Percentiles rank a stretch among this genome's conserved stretches.
Evolutionary conservation across 768 basidiomycete genomes (phyloP).

Genomic region (Boletus pseudo-olivaceus): DNA sequence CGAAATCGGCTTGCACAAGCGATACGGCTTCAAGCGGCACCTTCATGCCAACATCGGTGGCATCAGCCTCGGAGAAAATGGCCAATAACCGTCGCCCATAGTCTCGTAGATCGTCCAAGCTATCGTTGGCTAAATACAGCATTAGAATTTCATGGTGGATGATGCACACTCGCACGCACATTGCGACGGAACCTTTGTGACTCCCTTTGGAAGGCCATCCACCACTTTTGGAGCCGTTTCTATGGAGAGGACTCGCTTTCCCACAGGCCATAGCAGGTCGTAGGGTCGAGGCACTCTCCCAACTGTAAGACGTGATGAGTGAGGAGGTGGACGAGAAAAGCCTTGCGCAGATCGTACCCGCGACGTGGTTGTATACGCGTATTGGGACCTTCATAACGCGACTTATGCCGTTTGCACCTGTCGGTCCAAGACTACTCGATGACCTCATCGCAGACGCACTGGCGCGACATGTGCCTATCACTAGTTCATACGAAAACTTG

Average conservation of each 20-base stretch:
- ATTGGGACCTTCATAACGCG: slow-evolving; percentile 90
- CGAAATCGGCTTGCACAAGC: slow-evolving; percentile 22
- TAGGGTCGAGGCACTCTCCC: slow-evolving; percentile 61
- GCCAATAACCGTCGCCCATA: slow-evolving; percentile 53
- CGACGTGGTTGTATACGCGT: slow-evolving; percentile 83
- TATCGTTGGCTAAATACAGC: slow-evolving; percentile 10
- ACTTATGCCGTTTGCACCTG: slow-evolving; percentile 53
- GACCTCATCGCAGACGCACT: slow-evolving; percentile 30
- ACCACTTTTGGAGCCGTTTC: slow-evolving; percentile 28
- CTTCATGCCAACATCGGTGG: slow-evolving; percentile 25
- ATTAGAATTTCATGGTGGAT: neutral
- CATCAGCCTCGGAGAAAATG: slow-evolving; percentile 38
- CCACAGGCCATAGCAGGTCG: slow-evolving; percentile 80
- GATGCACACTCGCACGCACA: slow-evolving; percentile 15
- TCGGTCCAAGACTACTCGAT: slow-evolving; percentile 31
- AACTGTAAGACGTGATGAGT: slow-evolving; percentile 33
- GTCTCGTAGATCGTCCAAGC: slow-evolving; percentile 43
- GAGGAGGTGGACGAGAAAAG: slow-evolving; percentile 5
- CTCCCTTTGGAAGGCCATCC: slow-evolving; percentile 19
- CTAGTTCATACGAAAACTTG: slow-evolving; percentile 84
- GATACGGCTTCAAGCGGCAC: slow-evolving; percentile 24
- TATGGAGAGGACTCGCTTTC: slow-evolving; percentile 33
- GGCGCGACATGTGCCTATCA: slow-evolving; percentile 83
- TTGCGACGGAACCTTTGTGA: neutral
- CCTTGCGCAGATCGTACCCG: slow-evolving; percentile 45